Conservation (phyloP, 176 grass and related monocot genomes). For the Oryza officinalis region DNA sequence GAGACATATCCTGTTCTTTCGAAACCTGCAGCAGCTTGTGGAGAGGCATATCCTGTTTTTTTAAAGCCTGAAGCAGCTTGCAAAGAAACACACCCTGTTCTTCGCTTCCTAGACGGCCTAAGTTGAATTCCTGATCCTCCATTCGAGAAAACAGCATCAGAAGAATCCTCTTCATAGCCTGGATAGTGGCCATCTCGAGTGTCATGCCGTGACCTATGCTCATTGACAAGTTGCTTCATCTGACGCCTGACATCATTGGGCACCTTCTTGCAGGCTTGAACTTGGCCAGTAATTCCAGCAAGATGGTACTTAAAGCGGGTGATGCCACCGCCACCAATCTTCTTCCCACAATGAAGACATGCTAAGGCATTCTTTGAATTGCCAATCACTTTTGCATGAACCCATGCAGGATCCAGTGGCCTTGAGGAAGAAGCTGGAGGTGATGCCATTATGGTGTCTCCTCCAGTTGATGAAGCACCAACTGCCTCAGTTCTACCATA, state of each 20-base stretch:
- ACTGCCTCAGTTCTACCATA: constrained; percentile 2
- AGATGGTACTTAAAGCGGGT: constrained; percentile 62
- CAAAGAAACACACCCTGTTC: constrained; percentile 27
- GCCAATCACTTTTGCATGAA: constrained; percentile 41
- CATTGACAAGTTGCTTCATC: constrained; percentile 38
- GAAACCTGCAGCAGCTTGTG: constrained; percentile 18
- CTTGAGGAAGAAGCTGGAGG: constrained; percentile 27
- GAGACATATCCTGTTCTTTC: neutral
- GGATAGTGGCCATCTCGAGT: constrained; percentile 1
- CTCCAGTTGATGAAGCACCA: constrained; percentile 2
- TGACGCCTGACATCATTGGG: constrained; percentile 47
- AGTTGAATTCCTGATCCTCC: constrained; percentile 30
- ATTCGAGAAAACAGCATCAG: constrained; percentile 4
- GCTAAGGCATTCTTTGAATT: constrained; percentile 39
- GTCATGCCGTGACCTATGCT: neutral
- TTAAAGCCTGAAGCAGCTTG: constrained; percentile 29
- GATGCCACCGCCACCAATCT: constrained; percentile 39
- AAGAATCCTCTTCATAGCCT: constrained; percentile 15
- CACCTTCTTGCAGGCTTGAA: constrained; percentile 54
- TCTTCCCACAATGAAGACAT: constrained; percentile 59
- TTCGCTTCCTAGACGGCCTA: constrained; percentile 39
- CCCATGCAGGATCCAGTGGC: constrained; percentile 57
- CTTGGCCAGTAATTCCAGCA: constrained; percentile 54
- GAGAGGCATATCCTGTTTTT: neutral
- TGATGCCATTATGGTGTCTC: constrained; percentile 30